Conservation (phyloP, 2,329 filamentous ascomycete species). For the Colletotrichum incanum region DNA sequence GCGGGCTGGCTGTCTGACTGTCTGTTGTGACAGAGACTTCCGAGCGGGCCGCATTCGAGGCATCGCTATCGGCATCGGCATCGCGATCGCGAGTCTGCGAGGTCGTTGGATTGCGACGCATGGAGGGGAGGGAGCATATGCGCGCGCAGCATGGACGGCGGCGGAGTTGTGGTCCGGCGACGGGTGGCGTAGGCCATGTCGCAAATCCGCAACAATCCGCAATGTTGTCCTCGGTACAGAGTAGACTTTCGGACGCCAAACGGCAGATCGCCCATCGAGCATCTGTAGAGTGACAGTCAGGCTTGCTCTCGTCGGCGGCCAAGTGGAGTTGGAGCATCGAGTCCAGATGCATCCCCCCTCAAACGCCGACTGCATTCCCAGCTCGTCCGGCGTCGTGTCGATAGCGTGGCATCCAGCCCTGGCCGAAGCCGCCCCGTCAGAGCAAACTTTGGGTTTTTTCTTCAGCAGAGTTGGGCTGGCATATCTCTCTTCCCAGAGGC, state of each 20-base stretch:
- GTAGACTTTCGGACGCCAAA: not conserved
- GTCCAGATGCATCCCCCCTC: too few species aligned
- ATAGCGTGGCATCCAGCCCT: conserved; percentile 11
- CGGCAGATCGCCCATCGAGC: not conserved
- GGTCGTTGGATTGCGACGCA: not conserved
- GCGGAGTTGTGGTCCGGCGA: not conserved
- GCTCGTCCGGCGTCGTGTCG: not conserved
- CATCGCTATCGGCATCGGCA: not conserved
- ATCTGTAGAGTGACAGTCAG: too few species aligned
- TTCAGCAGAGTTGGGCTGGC: conserved; percentile 32
- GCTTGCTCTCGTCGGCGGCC: too few species aligned
- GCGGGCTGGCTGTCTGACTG: too few species aligned
- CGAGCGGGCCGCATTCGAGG: not conserved
- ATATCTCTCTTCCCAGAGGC: not conserved
- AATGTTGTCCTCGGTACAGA: too few species aligned
- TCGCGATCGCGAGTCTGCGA: not conserved
- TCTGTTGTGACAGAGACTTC: too few species aligned
- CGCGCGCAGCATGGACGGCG: not conserved
- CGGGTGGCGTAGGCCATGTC: not conserved
- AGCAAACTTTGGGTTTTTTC: not conserved
- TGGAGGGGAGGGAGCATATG: not conserved
- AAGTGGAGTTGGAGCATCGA: too few species aligned
- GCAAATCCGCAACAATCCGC: not conserved
- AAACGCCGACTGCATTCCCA: not conserved
- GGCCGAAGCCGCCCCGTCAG: not conserved